Percentiles rank a stretch among this genome's conserved stretches.
Conservation (phyloP, 108 stramenopile genomes). For the Hondaea fermentalgiana region DNA sequence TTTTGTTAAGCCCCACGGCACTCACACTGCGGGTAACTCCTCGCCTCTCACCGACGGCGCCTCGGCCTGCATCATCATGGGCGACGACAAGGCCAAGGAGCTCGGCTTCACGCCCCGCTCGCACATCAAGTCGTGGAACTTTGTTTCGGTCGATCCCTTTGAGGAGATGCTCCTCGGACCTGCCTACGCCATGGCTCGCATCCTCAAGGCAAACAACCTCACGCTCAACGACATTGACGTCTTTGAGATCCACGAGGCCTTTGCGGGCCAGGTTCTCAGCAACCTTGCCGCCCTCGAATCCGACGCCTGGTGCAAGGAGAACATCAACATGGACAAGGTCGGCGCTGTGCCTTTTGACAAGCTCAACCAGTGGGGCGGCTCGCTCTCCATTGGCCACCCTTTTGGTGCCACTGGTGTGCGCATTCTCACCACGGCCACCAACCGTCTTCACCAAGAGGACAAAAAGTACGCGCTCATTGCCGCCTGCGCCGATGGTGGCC, state of each 20-base stretch:
- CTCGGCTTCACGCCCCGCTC: conserved; percentile 87
- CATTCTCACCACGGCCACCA: conserved; percentile 86
- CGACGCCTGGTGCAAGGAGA: conserved; percentile 57
- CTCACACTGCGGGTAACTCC: conserved; percentile 97
- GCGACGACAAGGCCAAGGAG: conserved; percentile 82
- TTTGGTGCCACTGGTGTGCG: conserved; percentile 91
- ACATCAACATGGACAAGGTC: conserved; percentile 45
- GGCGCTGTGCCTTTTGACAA: conserved; percentile 79
- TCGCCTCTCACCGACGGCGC: conserved; percentile 95
- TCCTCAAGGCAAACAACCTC: conserved; percentile 67
- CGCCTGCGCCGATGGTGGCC: conserved; percentile 95
- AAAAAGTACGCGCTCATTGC: conserved; percentile 85
- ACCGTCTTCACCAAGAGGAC: conserved; percentile 82
- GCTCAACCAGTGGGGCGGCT: conserved; percentile 92
- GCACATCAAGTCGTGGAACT: conserved; percentile 81
- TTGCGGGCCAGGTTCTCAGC: conserved; percentile 94
- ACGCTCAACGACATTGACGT: conserved; percentile 69
- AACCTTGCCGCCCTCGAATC: conserved; percentile 89
- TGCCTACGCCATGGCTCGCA: conserved; percentile 73
- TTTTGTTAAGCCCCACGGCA: conserved; percentile 85
- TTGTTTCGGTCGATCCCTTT: conserved; percentile 92
- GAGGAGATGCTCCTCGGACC: conserved; percentile 89
- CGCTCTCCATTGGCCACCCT: conserved; percentile 92
- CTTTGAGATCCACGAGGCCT: conserved; percentile 98
- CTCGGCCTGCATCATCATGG: conserved; percentile 79